These are phyloP conservation scores for Hibiscus syriacus DNA, from an alignment of 345 rosid species.

Conservation along the genomic window DNA sequence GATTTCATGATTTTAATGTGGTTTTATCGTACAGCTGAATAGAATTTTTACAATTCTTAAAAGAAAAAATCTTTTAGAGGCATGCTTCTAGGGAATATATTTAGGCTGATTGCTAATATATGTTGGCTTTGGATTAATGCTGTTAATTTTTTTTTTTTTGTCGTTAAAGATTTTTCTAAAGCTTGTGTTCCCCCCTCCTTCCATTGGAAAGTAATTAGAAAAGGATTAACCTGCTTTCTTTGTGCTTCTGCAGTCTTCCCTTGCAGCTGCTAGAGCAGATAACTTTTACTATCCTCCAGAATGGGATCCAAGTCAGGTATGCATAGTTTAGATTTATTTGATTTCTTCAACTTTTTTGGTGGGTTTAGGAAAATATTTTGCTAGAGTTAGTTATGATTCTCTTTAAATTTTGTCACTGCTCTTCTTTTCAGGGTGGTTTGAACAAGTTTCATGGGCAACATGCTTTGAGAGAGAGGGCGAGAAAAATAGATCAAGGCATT, in stretches of 20 bases:
- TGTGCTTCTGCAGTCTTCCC: conserved; percentile 63
- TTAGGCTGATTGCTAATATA: neutral
- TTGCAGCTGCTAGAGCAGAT: conserved; percentile 96
- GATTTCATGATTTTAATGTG: neutral
- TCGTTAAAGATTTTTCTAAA: neutral
- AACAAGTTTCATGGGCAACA: conserved; percentile 98
- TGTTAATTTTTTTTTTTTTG: neutral
- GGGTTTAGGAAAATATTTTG: neutral
- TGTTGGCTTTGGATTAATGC: neutral
- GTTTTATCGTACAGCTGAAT: neutral
- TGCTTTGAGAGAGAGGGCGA: conserved; percentile 92
- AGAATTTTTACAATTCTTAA: neutral
- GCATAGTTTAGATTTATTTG: neutral
- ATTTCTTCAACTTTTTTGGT: neutral
- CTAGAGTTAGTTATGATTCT: neutral
- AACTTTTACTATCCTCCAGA: conserved; percentile 96
- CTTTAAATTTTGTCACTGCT: conserved; percentile 12
- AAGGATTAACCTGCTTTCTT: conserved; percentile 4
- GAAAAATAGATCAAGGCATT: conserved; percentile 82
- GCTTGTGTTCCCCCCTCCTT: neutral
- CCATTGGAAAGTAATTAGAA: neutral
- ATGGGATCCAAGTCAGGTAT: conserved; percentile 84
- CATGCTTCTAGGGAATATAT: neutral
- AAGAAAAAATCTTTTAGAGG: neutral
- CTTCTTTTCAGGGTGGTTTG: conserved; percentile 56